Percentiles rank a stretch among this genome's conserved stretches.
Conservation (phyloP, 768 basidiomycete species). For the Calocybe indica region DNA sequence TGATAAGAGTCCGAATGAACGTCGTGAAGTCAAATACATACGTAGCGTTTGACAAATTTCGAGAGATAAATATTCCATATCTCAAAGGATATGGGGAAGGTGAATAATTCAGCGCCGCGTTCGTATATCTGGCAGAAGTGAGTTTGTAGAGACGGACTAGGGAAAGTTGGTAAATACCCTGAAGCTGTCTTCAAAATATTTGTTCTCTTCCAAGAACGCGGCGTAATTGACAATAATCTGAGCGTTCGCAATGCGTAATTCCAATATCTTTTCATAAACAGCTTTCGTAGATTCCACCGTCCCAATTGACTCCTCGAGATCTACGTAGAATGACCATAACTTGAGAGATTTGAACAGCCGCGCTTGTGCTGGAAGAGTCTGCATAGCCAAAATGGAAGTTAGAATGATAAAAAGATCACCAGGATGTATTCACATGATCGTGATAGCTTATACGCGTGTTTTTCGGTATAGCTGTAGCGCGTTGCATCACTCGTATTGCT, state of each 20-base stretch:
- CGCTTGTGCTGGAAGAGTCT: slow-evolving; percentile 82
- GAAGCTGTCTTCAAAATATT: slow-evolving; percentile 98
- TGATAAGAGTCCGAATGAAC: background rate
- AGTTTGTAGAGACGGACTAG: background rate
- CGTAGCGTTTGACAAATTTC: slow-evolving; percentile 96
- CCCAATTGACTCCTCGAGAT: slow-evolving; percentile 95
- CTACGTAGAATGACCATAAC: slow-evolving; percentile 98
- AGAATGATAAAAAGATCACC: background rate
- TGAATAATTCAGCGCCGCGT: slow-evolving; percentile 94
- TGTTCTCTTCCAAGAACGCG: slow-evolving; percentile 93
- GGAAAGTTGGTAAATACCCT: slow-evolving; percentile 45
- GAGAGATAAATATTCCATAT: slow-evolving; percentile 99
- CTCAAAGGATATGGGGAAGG: slow-evolving; percentile 96
- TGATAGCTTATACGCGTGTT: slow-evolving; percentile 90
- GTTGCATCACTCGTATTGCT: slow-evolving; percentile 91
- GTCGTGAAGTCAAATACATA: slow-evolving; percentile 31
- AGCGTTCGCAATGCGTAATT: slow-evolving; percentile 95
- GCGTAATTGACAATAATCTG: slow-evolving; percentile 98
- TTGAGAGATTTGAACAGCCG: slow-evolving; percentile 97
- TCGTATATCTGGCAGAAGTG: slow-evolving; percentile 70
- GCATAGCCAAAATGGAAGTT: slow-evolving; percentile 1
- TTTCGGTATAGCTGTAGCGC: slow-evolving; percentile 88
- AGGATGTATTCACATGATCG: slow-evolving; percentile 65
- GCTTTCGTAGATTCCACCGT: slow-evolving; percentile 87
- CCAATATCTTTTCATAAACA: slow-evolving; percentile 95